Percentiles rank a stretch among this genome's conserved stretches.
Evolutionary conservation across 345 rosid species (phyloP).

Genomic region (Eucalyptus regnans): DNA sequence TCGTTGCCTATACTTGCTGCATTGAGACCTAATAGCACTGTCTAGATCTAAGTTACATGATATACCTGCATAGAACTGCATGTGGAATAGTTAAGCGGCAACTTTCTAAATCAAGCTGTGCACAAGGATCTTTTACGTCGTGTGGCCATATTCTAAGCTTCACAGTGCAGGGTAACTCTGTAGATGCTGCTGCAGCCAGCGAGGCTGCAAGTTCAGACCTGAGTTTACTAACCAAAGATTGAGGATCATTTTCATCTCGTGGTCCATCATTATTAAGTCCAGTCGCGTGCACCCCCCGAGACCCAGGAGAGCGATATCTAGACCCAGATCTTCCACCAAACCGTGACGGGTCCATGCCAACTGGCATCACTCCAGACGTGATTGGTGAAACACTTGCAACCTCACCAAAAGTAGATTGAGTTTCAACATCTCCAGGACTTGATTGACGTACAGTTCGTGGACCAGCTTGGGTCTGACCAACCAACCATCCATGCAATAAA

Average conservation of each 20-base stretch:
- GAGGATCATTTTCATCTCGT: slow-evolving; percentile 22
- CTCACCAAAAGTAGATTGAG: slow-evolving; percentile 7
- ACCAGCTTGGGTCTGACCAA: slow-evolving; percentile 56
- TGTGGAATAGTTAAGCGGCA: slow-evolving; percentile 74
- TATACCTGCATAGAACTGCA: slow-evolving; percentile 95
- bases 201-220: slow-evolving; percentile 73
- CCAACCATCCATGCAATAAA: slow-evolving; percentile 63
- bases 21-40: neutral
- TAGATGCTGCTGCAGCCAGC: slow-evolving; percentile 70
- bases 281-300: slow-evolving; percentile 5
- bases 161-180: slow-evolving; percentile 94
- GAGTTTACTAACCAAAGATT: slow-evolving; percentile 48
- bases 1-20: neutral
- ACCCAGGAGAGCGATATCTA: slow-evolving; percentile 13
- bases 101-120: slow-evolving; percentile 43
- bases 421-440: slow-evolving; percentile 11
- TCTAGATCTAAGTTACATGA: neutral
- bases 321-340: slow-evolving; percentile 22
- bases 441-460: slow-evolving; percentile 6
- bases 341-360: slow-evolving; percentile 4
- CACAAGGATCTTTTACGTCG: slow-evolving; percentile 62
- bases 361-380: slow-evolving; percentile 2
- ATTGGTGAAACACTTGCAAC: neutral
- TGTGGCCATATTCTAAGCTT: slow-evolving; percentile 87
- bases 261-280: slow-evolving; percentile 12